These are phyloP conservation scores for Penicillium sp. DNA, from an alignment of 2,329 filamentous ascomycete genomes.

Conservation along the genomic window DNA sequence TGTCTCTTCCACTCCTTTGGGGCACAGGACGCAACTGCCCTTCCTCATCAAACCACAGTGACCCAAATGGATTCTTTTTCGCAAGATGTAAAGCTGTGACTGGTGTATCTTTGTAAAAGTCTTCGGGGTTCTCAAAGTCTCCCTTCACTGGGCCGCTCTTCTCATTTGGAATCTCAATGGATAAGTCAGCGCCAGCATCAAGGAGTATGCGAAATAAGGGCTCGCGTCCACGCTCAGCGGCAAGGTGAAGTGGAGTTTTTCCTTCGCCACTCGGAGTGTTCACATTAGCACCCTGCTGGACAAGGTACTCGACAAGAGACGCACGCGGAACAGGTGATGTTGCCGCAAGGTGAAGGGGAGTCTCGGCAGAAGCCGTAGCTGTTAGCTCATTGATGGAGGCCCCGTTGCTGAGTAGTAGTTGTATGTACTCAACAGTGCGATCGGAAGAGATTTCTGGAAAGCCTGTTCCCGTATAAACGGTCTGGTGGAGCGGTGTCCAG, in stretches of 20 bases:
- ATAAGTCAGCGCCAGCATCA: conserved; percentile 26
- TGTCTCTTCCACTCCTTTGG: background rate
- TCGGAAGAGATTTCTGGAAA: background rate
- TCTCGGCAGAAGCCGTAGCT: conserved; percentile 11
- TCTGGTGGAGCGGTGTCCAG: conserved; percentile 20
- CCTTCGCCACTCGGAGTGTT: conserved; percentile 21
- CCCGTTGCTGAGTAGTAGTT: conserved; percentile 22
- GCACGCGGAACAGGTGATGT: conserved; percentile 19
- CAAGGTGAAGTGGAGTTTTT: conserved; percentile 26
- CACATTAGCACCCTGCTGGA: conserved; percentile 20
- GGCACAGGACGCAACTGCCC: background rate
- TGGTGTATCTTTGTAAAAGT: background rate
- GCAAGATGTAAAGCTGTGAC: conserved; percentile 26
- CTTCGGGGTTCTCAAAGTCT: background rate
- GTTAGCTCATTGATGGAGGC: conserved; percentile 25
- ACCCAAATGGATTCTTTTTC: conserved; percentile 23
- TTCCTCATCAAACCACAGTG: conserved; percentile 23
- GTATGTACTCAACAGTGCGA: conserved; percentile 1
- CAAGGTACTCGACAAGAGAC: conserved; percentile 22
- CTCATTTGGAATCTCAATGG: conserved; percentile 16
- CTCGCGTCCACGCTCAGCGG: conserved; percentile 30
- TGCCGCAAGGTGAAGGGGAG: conserved; percentile 29
- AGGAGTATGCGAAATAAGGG: conserved; percentile 24
- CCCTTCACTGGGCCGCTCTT: conserved; percentile 1
- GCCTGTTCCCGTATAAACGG: background rate